Evolutionary conservation across 2,329 filamentous ascomycete species (phyloP).

Genomic region (Talaromyces rugulosus): DNA sequence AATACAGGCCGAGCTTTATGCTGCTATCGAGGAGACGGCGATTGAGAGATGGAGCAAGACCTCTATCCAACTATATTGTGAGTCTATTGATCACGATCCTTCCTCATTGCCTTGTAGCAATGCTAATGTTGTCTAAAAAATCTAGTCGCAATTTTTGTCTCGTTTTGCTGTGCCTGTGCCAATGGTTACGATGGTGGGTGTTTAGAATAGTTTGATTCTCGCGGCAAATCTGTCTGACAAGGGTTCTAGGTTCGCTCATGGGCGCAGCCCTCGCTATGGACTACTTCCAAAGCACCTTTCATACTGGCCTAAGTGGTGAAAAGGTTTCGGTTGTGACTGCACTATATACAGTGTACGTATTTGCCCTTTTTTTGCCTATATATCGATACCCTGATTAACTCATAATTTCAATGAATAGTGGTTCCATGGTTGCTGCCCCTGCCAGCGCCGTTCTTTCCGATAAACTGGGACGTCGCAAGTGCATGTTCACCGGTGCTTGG

Average conservation of each 20-base stretch:
- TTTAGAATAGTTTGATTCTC: neutral
- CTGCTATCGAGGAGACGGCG: slow-evolving; percentile 44
- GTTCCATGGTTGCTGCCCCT: slow-evolving; percentile 32
- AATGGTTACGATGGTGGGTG: slow-evolving; percentile 28
- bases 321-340: slow-evolving; percentile 41
- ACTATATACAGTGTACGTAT: slow-evolving; percentile 47
- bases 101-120: neutral
- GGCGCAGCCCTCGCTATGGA: slow-evolving; percentile 26
- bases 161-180: slow-evolving; percentile 30
- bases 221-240: neutral
- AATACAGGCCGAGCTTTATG: slow-evolving; percentile 45
- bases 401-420: slow-evolving; percentile 27
- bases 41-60: slow-evolving; percentile 32
- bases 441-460: slow-evolving; percentile 46
- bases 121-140: slow-evolving; percentile 17
- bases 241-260: slow-evolving; percentile 26
- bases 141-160: slow-evolving; percentile 42
- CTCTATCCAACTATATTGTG: slow-evolving; percentile 28
- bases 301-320: slow-evolving; percentile 34
- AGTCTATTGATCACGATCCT: slow-evolving; percentile 9
- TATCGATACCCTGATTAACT: neutral
- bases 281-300: slow-evolving; percentile 37
- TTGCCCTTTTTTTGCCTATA: neutral
- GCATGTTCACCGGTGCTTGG: slow-evolving; percentile 44
- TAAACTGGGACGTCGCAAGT: slow-evolving; percentile 40